phyloP scores from a whole-genome alignment of 345 rosid genomes.

The Ceriops decandra region DNA sequence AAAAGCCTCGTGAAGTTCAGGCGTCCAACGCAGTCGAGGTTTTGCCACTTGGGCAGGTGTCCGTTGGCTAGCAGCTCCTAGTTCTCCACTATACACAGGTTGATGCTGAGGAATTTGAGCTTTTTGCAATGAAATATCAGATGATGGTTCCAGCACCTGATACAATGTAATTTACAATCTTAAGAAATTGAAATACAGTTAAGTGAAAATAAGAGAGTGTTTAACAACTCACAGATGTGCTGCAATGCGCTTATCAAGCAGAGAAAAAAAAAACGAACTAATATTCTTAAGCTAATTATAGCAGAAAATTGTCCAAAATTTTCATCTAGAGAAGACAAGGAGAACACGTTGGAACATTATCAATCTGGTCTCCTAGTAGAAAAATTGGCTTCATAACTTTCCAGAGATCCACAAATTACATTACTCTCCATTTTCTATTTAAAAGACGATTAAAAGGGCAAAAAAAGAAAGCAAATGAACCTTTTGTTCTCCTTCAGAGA shows the following conservation, averaged over 20 bases:
- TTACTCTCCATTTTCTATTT: too few species aligned
- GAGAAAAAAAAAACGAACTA: not conserved
- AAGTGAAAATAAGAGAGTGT: not conserved
- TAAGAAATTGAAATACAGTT: not conserved
- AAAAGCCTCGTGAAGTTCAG: conserved; percentile 89
- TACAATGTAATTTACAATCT: conserved; percentile 7
- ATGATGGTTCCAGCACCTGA: conserved; percentile 32
- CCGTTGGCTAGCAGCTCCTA: conserved; percentile 25
- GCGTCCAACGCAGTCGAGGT: conserved; percentile 94
- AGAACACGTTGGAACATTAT: too few species aligned
- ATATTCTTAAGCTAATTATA: not conserved
- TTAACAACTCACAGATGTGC: conserved; percentile 1
- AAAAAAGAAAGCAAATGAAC: too few species aligned
- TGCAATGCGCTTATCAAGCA: not conserved
- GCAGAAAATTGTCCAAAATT: not conserved
- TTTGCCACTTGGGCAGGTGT: conserved; percentile 40
- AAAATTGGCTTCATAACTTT: too few species aligned
- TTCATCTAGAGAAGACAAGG: too few species aligned
- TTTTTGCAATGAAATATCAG: conserved; percentile 34
- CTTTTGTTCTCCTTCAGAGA: too few species aligned
- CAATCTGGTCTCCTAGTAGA: too few species aligned
- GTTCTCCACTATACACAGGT: conserved; percentile 31
- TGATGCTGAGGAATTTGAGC: conserved; percentile 41
- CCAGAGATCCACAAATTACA: too few species aligned
- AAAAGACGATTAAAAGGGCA: too few species aligned